Evolutionary conservation across 2,329 filamentous ascomycete species (phyloP).

Genomic region (Capronia epimyces): DNA sequence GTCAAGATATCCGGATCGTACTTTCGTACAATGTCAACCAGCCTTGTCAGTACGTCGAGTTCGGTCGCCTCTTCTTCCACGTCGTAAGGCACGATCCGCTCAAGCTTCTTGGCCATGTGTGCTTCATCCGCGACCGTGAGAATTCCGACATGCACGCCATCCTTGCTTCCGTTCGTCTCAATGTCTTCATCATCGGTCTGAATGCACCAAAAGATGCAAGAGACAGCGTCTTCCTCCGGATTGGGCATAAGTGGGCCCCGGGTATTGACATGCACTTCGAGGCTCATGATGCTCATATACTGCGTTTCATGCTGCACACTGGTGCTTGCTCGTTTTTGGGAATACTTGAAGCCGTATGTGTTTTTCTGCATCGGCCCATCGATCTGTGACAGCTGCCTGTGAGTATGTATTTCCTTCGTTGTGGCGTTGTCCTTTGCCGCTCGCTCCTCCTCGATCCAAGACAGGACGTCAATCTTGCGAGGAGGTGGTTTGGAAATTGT

Average conservation of each 20-base stretch:
- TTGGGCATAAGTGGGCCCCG: constrained; percentile 76
- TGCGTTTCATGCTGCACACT: constrained; percentile 77
- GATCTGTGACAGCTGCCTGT: constrained; percentile 64
- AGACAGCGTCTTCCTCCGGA: constrained; percentile 81
- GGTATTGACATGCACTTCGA: constrained; percentile 89
- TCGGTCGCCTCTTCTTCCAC: constrained; percentile 73
- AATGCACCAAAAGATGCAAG: constrained; percentile 84
- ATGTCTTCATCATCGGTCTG: constrained; percentile 65
- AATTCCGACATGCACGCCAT: constrained; percentile 61
- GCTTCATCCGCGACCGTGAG: constrained; percentile 64
- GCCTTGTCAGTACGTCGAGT: constrained; percentile 74
- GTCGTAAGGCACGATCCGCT: constrained; percentile 56
- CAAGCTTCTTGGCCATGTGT: constrained; percentile 55
- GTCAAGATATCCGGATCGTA: constrained; percentile 90
- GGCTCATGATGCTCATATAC: constrained; percentile 94
- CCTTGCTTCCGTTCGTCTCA: constrained; percentile 34
- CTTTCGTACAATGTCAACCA: constrained; percentile 77
- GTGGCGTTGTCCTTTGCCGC: constrained; percentile 7
- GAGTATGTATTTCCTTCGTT: constrained; percentile 3
- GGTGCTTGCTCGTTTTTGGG: constrained; percentile 66
- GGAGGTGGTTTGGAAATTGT: constrained; percentile 69
- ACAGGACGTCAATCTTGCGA: constrained; percentile 59
- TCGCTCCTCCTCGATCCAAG: constrained; percentile 55
- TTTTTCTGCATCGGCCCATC: constrained; percentile 81
- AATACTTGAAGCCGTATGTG: constrained; percentile 78